Evolutionary conservation across 805 yeast species (phyloP).

Genomic region (Zygotorulaspora chibaensis): DNA sequence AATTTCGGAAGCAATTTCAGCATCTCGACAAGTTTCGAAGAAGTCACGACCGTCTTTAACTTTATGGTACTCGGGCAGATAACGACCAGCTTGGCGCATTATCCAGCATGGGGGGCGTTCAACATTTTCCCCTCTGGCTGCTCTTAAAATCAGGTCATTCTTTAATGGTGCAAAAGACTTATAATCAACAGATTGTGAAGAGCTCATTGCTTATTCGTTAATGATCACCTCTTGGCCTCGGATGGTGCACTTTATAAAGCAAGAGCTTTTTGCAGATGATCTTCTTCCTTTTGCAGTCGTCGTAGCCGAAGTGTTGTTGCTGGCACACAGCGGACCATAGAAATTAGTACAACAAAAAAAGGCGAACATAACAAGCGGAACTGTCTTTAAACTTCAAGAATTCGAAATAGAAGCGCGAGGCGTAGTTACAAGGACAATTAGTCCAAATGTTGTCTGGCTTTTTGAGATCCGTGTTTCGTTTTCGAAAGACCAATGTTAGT

Average conservation of each 20-base stretch:
- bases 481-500: slow-evolving; percentile 67
- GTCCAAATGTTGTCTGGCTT: slow-evolving; percentile 19
- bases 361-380: neutral
- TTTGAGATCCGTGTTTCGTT: slow-evolving; percentile 55
- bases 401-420: too few species aligned
- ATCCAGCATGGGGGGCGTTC: slow-evolving; percentile 98
- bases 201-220: slow-evolving; percentile 1
- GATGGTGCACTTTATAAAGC: neutral
- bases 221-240: neutral
- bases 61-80: slow-evolving; percentile 83
- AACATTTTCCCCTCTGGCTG: slow-evolving; percentile 84
- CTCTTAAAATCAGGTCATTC: slow-evolving; percentile 87
- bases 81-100: slow-evolving; percentile 98
- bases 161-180: slow-evolving; percentile 65
- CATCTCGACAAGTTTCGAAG: slow-evolving; percentile 91
- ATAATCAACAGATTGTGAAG: slow-evolving; percentile 11
- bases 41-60: slow-evolving; percentile 84
- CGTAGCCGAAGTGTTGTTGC: neutral
- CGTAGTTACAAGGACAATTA: too few species aligned
- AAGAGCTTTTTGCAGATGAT: neutral
- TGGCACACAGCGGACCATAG: neutral
- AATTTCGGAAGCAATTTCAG: slow-evolving; percentile 88
- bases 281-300: neutral
- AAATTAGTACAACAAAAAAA: neutral
- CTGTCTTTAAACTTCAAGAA: neutral